Evolutionary conservation across 2,329 filamentous ascomycete genomes (phyloP).

Genomic region (Calonectria crousiana): DNA sequence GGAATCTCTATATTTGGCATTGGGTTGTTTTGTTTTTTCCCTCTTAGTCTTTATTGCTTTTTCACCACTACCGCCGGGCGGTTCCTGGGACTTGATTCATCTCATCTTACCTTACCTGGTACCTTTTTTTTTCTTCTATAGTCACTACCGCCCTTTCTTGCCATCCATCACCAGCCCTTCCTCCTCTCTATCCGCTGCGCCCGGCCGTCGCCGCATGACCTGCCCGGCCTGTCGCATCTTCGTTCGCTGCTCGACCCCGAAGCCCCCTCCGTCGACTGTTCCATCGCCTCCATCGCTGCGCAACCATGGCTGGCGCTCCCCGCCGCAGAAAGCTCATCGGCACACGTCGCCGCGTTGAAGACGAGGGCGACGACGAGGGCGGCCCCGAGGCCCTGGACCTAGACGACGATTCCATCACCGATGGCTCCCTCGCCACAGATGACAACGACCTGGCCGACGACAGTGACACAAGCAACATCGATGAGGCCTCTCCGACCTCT

Average conservation of each 20-base stretch:
- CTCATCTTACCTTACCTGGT: slow-evolving; percentile 23
- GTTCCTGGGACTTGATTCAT: slow-evolving; percentile 41
- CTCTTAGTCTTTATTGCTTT: slow-evolving; percentile 35
- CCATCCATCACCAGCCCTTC: slow-evolving; percentile 27
- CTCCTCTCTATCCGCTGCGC: slow-evolving; percentile 31
- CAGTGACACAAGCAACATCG: slow-evolving; percentile 74
- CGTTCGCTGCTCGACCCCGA: slow-evolving; percentile 44
- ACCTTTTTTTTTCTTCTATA: slow-evolving; percentile 20
- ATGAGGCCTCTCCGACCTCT: slow-evolving; percentile 66
- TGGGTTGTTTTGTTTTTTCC: slow-evolving; percentile 32
- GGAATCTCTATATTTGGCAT: slow-evolving; percentile 33
- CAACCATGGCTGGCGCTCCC: slow-evolving; percentile 54
- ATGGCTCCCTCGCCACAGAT: slow-evolving; percentile 72
- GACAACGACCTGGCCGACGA: slow-evolving; percentile 71
- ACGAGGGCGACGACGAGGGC: slow-evolving; percentile 78
- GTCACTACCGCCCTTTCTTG: neutral
- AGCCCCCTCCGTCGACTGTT: slow-evolving; percentile 47
- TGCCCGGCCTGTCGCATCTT: slow-evolving; percentile 40
- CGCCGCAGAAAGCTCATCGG: slow-evolving; percentile 76
- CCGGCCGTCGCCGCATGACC: slow-evolving; percentile 46
- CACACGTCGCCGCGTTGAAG: slow-evolving; percentile 75
- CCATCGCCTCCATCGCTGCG: slow-evolving; percentile 43
- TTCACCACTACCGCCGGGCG: slow-evolving; percentile 43
- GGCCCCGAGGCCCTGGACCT: slow-evolving; percentile 67
- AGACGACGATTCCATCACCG: slow-evolving; percentile 75